These are phyloP conservation scores for Tetrastigma voinierianum DNA, from an alignment of 164 flowering plant species.

Conservation along the genomic window DNA sequence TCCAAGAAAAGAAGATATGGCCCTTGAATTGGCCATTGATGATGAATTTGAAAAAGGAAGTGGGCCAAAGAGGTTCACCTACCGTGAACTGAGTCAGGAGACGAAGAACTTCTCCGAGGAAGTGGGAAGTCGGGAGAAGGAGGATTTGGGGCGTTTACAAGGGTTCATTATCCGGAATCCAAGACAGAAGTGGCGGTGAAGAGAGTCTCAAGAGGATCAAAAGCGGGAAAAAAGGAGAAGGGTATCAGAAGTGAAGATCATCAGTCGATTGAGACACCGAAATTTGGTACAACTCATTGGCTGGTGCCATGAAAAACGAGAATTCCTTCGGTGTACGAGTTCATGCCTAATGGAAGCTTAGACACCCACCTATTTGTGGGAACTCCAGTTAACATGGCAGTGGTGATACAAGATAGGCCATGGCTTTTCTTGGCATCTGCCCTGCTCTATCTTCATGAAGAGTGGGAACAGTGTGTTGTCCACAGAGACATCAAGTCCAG, in stretches of 20 bases:
- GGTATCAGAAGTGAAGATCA: slow-evolving; percentile 29
- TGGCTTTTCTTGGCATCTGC: slow-evolving; percentile 34
- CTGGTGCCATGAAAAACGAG: slow-evolving; percentile 29
- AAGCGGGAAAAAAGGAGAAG: slow-evolving; percentile 34
- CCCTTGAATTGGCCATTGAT: not conserved
- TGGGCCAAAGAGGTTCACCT: slow-evolving; percentile 28
- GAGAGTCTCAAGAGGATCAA: slow-evolving; percentile 21
- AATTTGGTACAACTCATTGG: slow-evolving; percentile 39
- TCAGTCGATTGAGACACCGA: slow-evolving; percentile 30
- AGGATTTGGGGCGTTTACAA: slow-evolving; percentile 38
- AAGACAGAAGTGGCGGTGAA: no score
- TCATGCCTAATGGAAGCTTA: slow-evolving; percentile 34
- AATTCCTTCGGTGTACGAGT: slow-evolving; percentile 29
- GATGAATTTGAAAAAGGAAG: slow-evolving; percentile 6
- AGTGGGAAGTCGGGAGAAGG: slow-evolving; percentile 32
- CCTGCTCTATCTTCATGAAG: slow-evolving; percentile 44
- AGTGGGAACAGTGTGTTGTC: slow-evolving; percentile 32
- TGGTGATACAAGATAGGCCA: slow-evolving; percentile 20
- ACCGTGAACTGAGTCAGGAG: slow-evolving; percentile 18
- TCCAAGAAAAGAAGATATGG: not conserved
- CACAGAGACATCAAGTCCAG: slow-evolving; percentile 40
- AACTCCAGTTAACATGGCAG: slow-evolving; percentile 18
- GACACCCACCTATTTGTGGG: slow-evolving; percentile 19
- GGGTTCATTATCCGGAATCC: no score
- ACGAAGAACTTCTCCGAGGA: slow-evolving; percentile 22